Base-by-base conservation (phyloP, 75 land plant species). In the Pinus tabuliformis region DNA sequence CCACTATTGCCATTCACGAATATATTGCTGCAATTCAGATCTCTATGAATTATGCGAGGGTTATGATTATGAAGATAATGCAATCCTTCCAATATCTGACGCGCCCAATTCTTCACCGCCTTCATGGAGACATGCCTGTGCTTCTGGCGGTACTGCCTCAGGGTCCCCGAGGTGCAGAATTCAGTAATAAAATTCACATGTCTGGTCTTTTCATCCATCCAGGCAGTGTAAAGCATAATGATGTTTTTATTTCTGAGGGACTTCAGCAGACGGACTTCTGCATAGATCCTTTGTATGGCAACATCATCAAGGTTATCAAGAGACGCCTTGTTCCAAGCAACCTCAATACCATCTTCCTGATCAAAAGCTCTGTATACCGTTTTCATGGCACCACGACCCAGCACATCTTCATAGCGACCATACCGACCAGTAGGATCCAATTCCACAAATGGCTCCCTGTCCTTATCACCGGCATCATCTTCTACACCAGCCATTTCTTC, bases 1-100 rank as follows among this genome's bases (percentile, higher is more conserved):
- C 93, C 93, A 66, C 76, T 75, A 72, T 90, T 93, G 28, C 95
- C 93, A 76, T 93, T 93, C 82, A 91, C 89, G 74, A 93, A 91
- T 65, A 93, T 84, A 64, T 93, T 93, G 74, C 87, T 82, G 82
- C 96, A 91, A 49, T 93, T 93, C 42, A 93, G 85, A 71, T 93
- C 96, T 20, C 96, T 63, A 74, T 93, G 96, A 76, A 93, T 91
- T 64, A 93, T 83, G 87, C 93, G 88, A 13, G 95, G 95, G 0
- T 89, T 86, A 22, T 89, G 95, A 17, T 72, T 87, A 72, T 93
- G 96, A 14, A 93, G 83, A 75, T 91, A 86, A 20, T 83, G 86
- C 77, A 93, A 80, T 6, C 96, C 96, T 17, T 60, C n/a, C 8
- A 91, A 80, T 11, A 93, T 85, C 76, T 93, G 96, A 36, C 82